Evolutionary conservation across 768 basidiomycete genomes (phyloP).

Genomic region (Calocybe cyanea): DNA sequence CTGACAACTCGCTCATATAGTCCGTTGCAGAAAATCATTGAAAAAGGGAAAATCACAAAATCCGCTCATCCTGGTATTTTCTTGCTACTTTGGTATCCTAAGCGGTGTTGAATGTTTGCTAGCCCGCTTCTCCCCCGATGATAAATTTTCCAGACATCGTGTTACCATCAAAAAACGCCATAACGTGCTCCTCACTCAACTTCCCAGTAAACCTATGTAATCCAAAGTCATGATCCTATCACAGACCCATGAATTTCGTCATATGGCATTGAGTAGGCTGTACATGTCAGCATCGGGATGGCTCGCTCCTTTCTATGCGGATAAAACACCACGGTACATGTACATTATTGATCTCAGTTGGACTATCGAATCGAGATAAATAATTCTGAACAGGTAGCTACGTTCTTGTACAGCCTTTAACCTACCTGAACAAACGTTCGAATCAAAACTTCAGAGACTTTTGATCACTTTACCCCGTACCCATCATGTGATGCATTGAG

Average conservation of each 20-base stretch:
- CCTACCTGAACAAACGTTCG: too few species aligned
- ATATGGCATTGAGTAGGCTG: too few species aligned
- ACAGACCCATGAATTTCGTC: too few species aligned
- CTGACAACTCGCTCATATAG: not conserved
- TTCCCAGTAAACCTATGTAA: conserved; percentile 86
- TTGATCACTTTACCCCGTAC: too few species aligned
- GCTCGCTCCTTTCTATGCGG: too few species aligned
- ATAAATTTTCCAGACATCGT: conserved; percentile 97
- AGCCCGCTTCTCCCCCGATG: conserved; percentile 99
- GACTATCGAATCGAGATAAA: too few species aligned
- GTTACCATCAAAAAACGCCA: conserved; percentile 96
- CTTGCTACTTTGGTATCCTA: conserved; percentile 2
- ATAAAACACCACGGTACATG: too few species aligned
- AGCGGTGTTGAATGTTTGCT: conserved; percentile 3
- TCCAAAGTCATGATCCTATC: not conserved
- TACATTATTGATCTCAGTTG: too few species aligned
- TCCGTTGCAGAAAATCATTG: conserved; percentile 71
- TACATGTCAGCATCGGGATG: too few species aligned
- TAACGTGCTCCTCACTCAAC: conserved; percentile 84
- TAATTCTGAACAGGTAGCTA: too few species aligned
- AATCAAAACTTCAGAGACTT: too few species aligned
- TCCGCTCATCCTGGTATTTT: conserved; percentile 92
- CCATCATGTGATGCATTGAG: not conserved
- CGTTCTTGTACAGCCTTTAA: too few species aligned
- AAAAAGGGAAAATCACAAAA: conserved; percentile 80